Base-by-base conservation (phyloP, 352 stramenopile species). In the Globisporangium sylvaticum region DNA sequence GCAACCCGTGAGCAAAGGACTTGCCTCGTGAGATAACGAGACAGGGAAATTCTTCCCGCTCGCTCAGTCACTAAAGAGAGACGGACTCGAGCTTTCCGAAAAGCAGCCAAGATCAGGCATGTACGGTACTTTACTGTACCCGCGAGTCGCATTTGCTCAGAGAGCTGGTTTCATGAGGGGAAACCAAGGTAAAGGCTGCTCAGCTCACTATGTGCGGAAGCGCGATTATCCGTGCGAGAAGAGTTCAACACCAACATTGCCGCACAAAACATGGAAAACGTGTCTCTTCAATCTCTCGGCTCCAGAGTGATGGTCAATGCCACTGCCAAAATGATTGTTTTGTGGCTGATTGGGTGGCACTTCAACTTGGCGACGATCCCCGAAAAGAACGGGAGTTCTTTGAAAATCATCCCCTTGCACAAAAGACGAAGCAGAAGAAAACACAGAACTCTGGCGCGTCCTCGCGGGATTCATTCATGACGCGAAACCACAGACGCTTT, bases 241-340 rank as follows among this genome's bases (percentile, higher is more conserved):
- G 53, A 10, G 25, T 15, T 25, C 14, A 58, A 37, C 54, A 59
- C 7, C 27, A 59, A 10, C 27, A 22, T 15, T 32, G 15, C 9
- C 27, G 22, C 54, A 42, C 42, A 24, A 24, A 59, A 22, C 25
- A 44, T 42, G 54, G 54, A 60, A 60, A 44, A 14, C 42, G 39
- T 68, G 62, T 62, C 27, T 39, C 63, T 63, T 68, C 54, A 63
- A 58, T 66, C 29, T 18, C 15, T 25, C 15, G 4, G 37, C 18
- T 50, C 22, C 3, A 60, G 63, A 68, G 54, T 68, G 63, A 63
- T 62, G 54, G 15, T 63, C 39, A 18, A 10, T 31, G 37, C 39
- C 25, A 50, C 53, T 58, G 39, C n/a, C 32, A 31, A 46, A 42
- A 55, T 65, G 44, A 48, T 58, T 54, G 44, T 55, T 42, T 24